These are phyloP conservation scores for Pterocarpus macrocarpus DNA, from an alignment of 306 rosid species.

Conservation along the genomic window DNA sequence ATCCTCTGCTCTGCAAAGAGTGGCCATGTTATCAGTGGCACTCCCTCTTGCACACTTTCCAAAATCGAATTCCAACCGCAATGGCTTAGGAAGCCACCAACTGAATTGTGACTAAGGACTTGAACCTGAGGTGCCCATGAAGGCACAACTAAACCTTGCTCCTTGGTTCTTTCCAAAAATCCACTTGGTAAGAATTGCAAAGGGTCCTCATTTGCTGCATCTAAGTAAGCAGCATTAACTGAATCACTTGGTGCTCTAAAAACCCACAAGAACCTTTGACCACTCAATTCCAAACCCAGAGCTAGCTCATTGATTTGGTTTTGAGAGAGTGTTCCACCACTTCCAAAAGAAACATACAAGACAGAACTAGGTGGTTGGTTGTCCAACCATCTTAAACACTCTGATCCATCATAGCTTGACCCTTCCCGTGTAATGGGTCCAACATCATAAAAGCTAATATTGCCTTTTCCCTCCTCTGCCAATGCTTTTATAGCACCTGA, in stretches of 20 bases:
- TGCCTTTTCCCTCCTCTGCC: conserved; percentile 3
- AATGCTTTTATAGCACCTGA: conserved; percentile 39
- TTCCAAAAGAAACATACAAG: conserved; percentile 55
- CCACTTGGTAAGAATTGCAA: conserved; percentile 47
- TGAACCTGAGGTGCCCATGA: conserved; percentile 55
- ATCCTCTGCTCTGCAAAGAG: conserved; percentile 47
- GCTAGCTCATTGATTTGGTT: conserved; percentile 49
- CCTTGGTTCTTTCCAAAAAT: conserved; percentile 49
- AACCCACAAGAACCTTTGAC: conserved; percentile 56
- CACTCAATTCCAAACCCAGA: conserved; percentile 53
- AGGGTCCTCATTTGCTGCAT: conserved; percentile 16
- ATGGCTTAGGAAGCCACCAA: conserved; percentile 46
- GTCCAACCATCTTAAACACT: conserved; percentile 48
- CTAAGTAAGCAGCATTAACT: conserved; percentile 46
- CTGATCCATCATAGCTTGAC: conserved; percentile 12
- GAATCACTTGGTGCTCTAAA: conserved; percentile 47
- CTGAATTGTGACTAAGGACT: conserved; percentile 41
- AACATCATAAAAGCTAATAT: conserved; percentile 21
- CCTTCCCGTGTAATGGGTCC: conserved; percentile 53
- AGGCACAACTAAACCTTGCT: conserved; percentile 50
- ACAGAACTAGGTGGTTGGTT: conserved; percentile 43
- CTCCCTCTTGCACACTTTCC: conserved; percentile 37
- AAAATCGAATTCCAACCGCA: conserved; percentile 46
- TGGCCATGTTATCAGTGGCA: conserved; percentile 42
- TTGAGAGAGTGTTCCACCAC: conserved; percentile 61